Evolutionary conservation across 768 basidiomycete genomes (phyloP).

Genomic region (Xerocomellus intermedius): DNA sequence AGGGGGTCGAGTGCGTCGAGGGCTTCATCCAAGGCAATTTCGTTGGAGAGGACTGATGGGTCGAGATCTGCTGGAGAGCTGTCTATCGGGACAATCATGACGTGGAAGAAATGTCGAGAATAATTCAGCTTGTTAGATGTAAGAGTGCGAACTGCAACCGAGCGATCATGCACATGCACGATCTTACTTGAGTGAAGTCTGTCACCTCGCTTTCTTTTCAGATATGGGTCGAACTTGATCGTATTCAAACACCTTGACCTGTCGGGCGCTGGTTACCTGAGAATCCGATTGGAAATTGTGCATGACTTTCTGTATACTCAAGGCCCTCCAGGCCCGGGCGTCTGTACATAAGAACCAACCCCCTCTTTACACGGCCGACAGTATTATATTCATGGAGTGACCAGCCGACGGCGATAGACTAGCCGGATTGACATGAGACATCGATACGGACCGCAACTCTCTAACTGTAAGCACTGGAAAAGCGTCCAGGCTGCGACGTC

Average conservation of each 20-base stretch:
- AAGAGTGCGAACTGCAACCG: background rate
- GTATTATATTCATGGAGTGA: too few species aligned
- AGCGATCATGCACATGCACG: background rate
- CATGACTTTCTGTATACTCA: too few species aligned
- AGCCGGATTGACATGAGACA: too few species aligned
- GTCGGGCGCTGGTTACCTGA: background rate
- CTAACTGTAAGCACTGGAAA: too few species aligned
- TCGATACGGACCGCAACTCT: too few species aligned
- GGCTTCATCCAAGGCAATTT: conserved; percentile 50
- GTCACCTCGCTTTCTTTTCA: background rate
- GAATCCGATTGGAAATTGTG: too few species aligned
- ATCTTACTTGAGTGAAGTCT: background rate
- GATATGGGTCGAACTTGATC: background rate
- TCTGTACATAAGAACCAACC: too few species aligned
- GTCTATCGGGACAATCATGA: conserved; percentile 5
- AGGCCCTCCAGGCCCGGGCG: too few species aligned
- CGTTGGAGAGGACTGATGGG: conserved; percentile 16
- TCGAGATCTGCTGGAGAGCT: conserved; percentile 3
- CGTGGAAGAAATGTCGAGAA: background rate
- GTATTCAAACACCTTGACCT: background rate
- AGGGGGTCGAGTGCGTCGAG: conserved; percentile 60
- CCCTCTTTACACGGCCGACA: too few species aligned
- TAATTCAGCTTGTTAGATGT: background rate
- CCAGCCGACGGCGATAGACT: too few species aligned
- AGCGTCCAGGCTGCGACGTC: too few species aligned